Evolutionary conservation across 106 monocot genomes (phyloP), one percentile per base, ranked within the genome.

Genomic region (Agapanthus africanus): DNA sequence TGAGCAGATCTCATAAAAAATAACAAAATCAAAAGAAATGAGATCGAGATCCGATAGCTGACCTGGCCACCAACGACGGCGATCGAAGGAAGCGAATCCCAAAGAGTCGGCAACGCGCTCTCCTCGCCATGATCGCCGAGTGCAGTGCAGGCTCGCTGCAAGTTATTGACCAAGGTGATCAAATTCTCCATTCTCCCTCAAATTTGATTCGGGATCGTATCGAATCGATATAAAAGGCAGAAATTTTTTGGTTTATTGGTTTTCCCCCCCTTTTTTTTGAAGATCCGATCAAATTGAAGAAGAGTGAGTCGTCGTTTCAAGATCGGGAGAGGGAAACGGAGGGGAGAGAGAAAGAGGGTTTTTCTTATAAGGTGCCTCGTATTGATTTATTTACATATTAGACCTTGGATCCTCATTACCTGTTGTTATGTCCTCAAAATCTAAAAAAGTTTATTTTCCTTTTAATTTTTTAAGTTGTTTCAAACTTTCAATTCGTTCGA

Each of bases 1-100:
- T 0, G 36, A 19, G 36, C 62, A 63, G 36, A 63, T 63, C 34
- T 63, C 36, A 23, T n/a, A 36, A 37, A 63, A 63, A 1, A 2
- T 11, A 10, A 59, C 59, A 59, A 59, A 30, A 25, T 6, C 6
- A 25, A 37, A 41, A 4, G 26, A 32, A 19, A 10, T 33, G 25
- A 8, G 4, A 34, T 11, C 15, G 13, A 38, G 44, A 64, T 64
- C 54, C 35, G 38, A 19, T 28, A 80, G 54, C 71, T 39, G 22
- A 82, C 82, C 82, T 82, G 82, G 23, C 82, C 82, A 47, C 82
- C 82, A 50, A 82, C 82, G 59, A 82, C 82, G 69, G 82, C 82
- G 39, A 82, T 82, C 11, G 82, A 54, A 0, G 82, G 82, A 15
- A 82, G 82, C n/a, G 82, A 82, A 51, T 82, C 82, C 82, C 82